Evolutionary conservation across 345 rosid species (phyloP).

Genomic region (Corymbia maculata): DNA sequence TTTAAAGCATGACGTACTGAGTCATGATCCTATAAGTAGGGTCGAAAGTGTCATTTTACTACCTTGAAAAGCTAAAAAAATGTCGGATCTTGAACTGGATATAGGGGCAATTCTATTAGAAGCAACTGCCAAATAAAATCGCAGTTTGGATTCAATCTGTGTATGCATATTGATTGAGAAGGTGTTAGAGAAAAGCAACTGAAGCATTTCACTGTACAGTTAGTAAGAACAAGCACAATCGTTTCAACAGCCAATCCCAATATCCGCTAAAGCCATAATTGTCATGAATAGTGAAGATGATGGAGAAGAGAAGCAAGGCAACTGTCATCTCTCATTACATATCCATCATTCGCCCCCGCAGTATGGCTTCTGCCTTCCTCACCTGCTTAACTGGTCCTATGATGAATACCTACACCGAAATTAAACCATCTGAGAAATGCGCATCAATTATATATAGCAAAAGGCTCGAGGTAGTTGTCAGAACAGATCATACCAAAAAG

Average conservation of each 20-base stretch:
- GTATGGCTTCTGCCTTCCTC: conserved; percentile 89
- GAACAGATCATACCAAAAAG: not conserved
- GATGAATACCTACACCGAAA: conserved; percentile 50
- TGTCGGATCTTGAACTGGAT: not conserved
- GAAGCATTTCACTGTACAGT: not conserved
- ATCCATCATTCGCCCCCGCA: conserved; percentile 85
- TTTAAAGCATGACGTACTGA: not conserved
- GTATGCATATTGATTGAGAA: not conserved
- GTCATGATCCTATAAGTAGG: not conserved
- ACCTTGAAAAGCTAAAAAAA: not conserved
- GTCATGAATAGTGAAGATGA: not conserved
- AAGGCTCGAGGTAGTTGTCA: not conserved
- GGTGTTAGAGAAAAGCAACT: not conserved
- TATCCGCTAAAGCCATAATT: not conserved
- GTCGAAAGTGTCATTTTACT: not conserved
- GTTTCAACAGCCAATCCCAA: not conserved
- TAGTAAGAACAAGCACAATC: not conserved
- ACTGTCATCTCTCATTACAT: not conserved
- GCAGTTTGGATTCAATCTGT: not conserved
- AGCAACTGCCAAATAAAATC: not conserved
- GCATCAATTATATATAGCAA: not conserved
- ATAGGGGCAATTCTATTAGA: not conserved
- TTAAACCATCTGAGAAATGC: not conserved
- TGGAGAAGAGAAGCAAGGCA: not conserved
- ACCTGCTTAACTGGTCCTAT: conserved; percentile 81